These are phyloP conservation scores for Malus sieversii DNA, from an alignment of 306 rosid genomes.

Conservation along the genomic window DNA sequence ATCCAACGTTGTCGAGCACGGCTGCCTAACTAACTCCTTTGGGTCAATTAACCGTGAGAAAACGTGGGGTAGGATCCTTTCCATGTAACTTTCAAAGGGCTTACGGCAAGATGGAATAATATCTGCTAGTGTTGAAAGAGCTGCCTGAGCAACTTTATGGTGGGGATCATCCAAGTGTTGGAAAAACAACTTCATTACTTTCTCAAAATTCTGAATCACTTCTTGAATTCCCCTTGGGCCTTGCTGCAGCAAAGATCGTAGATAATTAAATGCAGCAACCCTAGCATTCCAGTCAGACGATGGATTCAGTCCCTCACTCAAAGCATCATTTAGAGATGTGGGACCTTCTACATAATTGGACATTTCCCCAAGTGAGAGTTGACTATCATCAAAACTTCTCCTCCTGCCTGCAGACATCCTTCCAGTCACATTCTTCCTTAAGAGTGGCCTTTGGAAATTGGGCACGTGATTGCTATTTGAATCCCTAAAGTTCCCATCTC, in stretches of 20 bases:
- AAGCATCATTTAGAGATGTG: constrained; percentile 81
- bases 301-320: constrained; percentile 82
- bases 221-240: constrained; percentile 91
- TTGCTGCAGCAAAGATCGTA: constrained; percentile 77
- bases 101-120: constrained; percentile 80
- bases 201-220: constrained; percentile 85
- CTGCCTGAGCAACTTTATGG: constrained; percentile 98
- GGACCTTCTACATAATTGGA: constrained; percentile 71
- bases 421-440: constrained; percentile 73
- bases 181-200: constrained; percentile 97
- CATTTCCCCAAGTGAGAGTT: constrained; percentile 62
- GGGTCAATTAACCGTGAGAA: constrained; percentile 97
- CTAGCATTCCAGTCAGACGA: constrained; percentile 97
- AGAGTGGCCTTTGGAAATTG: constrained; percentile 92
- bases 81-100: constrained; percentile 94
- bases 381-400: constrained; percentile 92
- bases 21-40: constrained; percentile 87
- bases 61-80: constrained; percentile 92
- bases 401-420: constrained; percentile 72
- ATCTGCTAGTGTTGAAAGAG: constrained; percentile 92
- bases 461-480: constrained; percentile 66
- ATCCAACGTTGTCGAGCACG: constrained; percentile 75
- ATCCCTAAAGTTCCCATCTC: constrained; percentile 74
- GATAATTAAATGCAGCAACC: constrained; percentile 92
- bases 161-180: constrained; percentile 99